Conservation (phyloP, 768 basidiomycete species). For the Xerocomellus intermedius region DNA sequence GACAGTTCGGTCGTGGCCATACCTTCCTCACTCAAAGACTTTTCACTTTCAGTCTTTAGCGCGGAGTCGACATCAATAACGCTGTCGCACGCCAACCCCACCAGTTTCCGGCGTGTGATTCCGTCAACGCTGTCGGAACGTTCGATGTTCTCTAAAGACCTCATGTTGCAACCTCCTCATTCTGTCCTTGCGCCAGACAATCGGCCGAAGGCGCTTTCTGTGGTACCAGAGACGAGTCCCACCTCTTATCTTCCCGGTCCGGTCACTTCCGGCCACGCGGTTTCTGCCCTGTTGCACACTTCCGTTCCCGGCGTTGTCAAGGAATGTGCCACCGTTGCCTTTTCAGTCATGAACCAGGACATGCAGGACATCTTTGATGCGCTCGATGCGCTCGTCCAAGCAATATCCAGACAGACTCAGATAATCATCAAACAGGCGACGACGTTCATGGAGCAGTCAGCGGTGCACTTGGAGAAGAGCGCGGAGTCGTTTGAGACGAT, state of each 20-base stretch:
- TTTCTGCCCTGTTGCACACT: conserved; percentile 35
- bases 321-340: conserved; percentile 42
- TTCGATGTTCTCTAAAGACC: conserved; percentile 32
- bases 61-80: conserved; percentile 40
- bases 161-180: conserved; percentile 36
- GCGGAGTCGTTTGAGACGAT: conserved; percentile 38
- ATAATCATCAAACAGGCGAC: conserved; percentile 33
- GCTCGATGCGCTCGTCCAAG: conserved; percentile 53
- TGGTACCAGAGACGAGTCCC: conserved; percentile 21
- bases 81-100: conserved; percentile 26
- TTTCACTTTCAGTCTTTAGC: conserved; percentile 51
- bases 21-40: conserved; percentile 45
- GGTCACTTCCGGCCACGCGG: conserved; percentile 11
- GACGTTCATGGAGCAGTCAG: conserved; percentile 45
- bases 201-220: conserved; percentile 31
- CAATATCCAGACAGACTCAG: conserved; percentile 46
- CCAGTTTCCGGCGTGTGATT: conserved; percentile 18
- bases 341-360: conserved; percentile 48
- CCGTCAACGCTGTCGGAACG: conserved; percentile 28
- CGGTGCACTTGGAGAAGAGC: conserved; percentile 31
- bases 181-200: conserved; percentile 24
- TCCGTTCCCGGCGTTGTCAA: conserved; percentile 51
- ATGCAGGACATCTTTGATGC: conserved; percentile 57
- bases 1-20: conserved; percentile 31
- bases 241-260: conserved; percentile 10